These are phyloP conservation scores for Phytophthora ohioensis DNA, from an alignment of 352 stramenopile genomes.

Conservation along the genomic window DNA sequence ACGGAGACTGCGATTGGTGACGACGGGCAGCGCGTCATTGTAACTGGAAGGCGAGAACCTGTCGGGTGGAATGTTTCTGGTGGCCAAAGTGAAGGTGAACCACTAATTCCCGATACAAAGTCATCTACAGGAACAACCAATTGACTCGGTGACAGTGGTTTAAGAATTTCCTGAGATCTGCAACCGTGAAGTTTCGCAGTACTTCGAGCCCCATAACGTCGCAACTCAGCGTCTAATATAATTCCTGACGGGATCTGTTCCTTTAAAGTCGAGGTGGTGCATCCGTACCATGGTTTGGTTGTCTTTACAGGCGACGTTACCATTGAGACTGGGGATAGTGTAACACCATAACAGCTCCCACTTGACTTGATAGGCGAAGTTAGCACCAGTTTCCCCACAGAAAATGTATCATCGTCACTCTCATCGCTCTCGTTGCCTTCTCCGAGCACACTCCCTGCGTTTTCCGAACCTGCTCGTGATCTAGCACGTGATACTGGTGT, in stretches of 20 bases:
- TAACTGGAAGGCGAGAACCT: constrained; percentile 39
- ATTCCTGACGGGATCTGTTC: constrained; percentile 38
- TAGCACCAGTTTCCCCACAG: constrained; percentile 2
- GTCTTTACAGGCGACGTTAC: constrained; percentile 27
- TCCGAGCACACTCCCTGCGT: constrained; percentile 11
- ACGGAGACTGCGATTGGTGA: constrained; percentile 46
- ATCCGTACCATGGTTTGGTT: constrained; percentile 58
- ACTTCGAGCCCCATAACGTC: constrained; percentile 55
- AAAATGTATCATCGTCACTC: constrained; percentile 19
- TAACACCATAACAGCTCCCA: neutral
- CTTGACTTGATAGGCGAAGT: constrained; percentile 35
- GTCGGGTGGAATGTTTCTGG: constrained; percentile 53
- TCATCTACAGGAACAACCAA: constrained; percentile 9
- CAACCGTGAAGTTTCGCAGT: constrained; percentile 33
- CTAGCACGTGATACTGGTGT: neutral
- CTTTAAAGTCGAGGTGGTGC: constrained; percentile 43
- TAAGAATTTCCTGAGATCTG: constrained; percentile 22
- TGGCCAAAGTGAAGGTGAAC: constrained; percentile 65
- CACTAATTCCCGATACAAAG: constrained; percentile 26
- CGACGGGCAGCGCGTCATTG: constrained; percentile 54
- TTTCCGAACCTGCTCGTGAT: constrained; percentile 14
- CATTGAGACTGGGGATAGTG: constrained; percentile 3
- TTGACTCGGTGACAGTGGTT: constrained; percentile 15
- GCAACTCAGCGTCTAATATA: constrained; percentile 58
- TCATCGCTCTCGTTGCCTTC: constrained; percentile 29